Base-by-base conservation (phyloP, 1,284 basidiomycete species). In the Ganoderma sinense region DNA sequence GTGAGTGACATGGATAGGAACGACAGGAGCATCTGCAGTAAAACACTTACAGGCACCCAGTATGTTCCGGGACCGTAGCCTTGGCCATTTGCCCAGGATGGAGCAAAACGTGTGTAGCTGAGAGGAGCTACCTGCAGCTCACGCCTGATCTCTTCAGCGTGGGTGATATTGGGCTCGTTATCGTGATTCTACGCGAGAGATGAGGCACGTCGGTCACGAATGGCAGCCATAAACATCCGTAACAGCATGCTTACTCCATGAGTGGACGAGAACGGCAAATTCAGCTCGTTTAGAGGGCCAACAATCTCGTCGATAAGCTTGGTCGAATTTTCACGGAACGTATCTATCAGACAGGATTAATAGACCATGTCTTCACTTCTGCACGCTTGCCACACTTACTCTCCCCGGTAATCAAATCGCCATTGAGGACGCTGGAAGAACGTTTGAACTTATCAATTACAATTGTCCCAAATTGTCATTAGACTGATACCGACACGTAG, bases 331-430 rank as follows among this genome's bases (percentile, higher is more conserved):
- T 78, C 74, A 8, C 78, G 84, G 80, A 91, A 91, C 0, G 90
- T 89, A 73, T 91, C 90, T 92, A 58, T 14, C 13, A 58, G 0
- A 11, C 16, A 6, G 41, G 20, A 23, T 48, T 26, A 48, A n/a
- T 64, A 0, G 1, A 23, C n/a, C 10, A 18, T 51, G 4, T 23
- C 31, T 26, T 3, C 18, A 11, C 20, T 31, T n/a, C 43, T 1
- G 36, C 48, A 64, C 18, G 18, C 20, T 13, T 18, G 1, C 20
- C 13, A 16, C 36, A 60, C 84, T 65, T 69, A 90, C 89, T 85
- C 80, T 90, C 89, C n/a, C 89, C 90, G 0, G 90, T 91, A 36
- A 91, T 87, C 65, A 90, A 79, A 71, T 91, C 90, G 0, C 90
- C 90, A 69, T 91, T 90, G 48, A 91, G 75, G 6, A 90, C 87